Base-by-base conservation (phyloP, 2,329 filamentous ascomycete genomes). In the Onygena corvina region DNA sequence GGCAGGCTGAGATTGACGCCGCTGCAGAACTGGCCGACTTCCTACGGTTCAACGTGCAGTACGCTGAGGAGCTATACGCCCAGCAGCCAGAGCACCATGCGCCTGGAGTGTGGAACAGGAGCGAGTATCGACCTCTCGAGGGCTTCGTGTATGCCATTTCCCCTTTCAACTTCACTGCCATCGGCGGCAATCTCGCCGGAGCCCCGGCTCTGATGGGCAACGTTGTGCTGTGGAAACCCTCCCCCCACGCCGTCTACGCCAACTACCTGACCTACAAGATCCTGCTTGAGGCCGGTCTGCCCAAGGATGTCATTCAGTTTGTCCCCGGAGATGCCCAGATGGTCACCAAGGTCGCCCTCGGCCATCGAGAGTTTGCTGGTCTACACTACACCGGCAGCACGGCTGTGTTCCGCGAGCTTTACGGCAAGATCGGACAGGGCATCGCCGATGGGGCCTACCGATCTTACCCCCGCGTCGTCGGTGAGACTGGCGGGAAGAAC, bases 1-100 rank as follows among this genome's bases (percentile, higher is more conserved):
- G 88, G 88, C 90, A 98, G 70, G 90, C 92, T n/a, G 90, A 98
- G 75, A 96, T 96, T 56, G 90, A 96, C 67, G 78, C 89, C 33
- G 90, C 90, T 14, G 90, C 90, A 5, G 92, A 98, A 74, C 71
- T 94, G 59, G 83, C 80, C 58, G 90, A 98, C 66, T 96, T 96
- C 70, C 73, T 96, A 64, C 80, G 88, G 63, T 94, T 95, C 74
- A 92, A 92, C 63, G 90, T 95, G 48, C 81, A 89, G 66, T 95
- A 92, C 62, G 90, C 90, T 23, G 83, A 94, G 70, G 86, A 95
- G 64, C 72, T 94, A 50, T 94, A 95, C 65, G 78, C 79, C 30
- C 81, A 87, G 64, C 92, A 98, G 69, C 90, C 90, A 11, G 76
- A 74, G 47, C 87, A 92, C 71, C 81, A 96, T 70, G 75, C 85